Conservation (phyloP, 2,329 filamentous ascomycete species). For the Penicillium sp. region DNA sequence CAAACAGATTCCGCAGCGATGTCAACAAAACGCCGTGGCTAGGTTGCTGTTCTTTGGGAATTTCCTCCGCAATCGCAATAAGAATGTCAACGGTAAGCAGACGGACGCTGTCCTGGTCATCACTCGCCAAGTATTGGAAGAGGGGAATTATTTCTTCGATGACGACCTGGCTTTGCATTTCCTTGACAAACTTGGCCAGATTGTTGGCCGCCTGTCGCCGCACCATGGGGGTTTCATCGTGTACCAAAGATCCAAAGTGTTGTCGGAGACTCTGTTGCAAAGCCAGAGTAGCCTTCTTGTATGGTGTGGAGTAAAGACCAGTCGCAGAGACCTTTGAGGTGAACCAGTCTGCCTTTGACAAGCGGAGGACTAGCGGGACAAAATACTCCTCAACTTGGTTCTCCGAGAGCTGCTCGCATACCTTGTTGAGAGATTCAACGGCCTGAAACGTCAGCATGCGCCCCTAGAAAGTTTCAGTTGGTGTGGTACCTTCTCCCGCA, state of each 20-base stretch:
- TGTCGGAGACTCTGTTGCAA: conserved; percentile 88
- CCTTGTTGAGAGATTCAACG: conserved; percentile 98
- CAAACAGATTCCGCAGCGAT: conserved; percentile 87
- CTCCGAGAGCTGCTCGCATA: conserved; percentile 86
- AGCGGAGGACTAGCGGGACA: conserved; percentile 89
- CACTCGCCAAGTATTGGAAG: conserved; percentile 93
- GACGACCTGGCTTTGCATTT: conserved; percentile 87
- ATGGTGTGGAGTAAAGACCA: conserved; percentile 89
- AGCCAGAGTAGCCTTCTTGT: conserved; percentile 83
- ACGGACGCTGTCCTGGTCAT: conserved; percentile 97
- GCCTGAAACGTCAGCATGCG: conserved; percentile 59
- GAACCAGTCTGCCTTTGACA: conserved; percentile 99
- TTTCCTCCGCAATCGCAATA: conserved; percentile 92
- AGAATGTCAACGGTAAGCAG: conserved; percentile 94
- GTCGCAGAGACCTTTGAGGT: conserved; percentile 98
- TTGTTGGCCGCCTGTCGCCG: conserved; percentile 95
- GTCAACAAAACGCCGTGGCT: conserved; percentile 92
- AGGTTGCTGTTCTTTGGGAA: conserved; percentile 96
- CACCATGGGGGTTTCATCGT: conserved; percentile 99
- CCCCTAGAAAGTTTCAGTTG: background rate
- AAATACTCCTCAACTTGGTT: conserved; percentile 97
- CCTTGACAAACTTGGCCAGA: conserved; percentile 94
- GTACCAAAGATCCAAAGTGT: conserved; percentile 88
- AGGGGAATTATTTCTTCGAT: conserved; percentile 99
- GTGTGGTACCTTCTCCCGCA: conserved; percentile 81